These are phyloP conservation scores for Trichosporon faecale DNA, from an alignment of 1,284 basidiomycete genomes.

Conservation along the genomic window DNA sequence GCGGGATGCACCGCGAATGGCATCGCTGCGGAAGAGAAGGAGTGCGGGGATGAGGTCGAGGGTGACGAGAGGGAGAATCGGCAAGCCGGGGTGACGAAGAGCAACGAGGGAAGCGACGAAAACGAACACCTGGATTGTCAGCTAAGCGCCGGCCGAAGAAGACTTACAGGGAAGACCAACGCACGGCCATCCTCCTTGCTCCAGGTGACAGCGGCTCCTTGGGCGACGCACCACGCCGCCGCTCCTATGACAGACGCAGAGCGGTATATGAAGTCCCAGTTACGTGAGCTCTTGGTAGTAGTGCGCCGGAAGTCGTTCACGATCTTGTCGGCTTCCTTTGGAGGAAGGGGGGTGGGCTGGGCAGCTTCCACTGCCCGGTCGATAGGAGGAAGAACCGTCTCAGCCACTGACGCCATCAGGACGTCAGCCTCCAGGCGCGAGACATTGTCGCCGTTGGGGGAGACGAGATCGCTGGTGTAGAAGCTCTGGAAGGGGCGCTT, in stretches of 20 bases:
- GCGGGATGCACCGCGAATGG: slow-evolving; percentile 29
- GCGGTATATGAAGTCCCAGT: slow-evolving; percentile 30
- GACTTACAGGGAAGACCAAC: slow-evolving; percentile 39
- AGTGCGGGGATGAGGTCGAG: slow-evolving; percentile 44
- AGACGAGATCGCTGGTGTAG: slow-evolving; percentile 24
- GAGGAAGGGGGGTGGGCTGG: slow-evolving; percentile 5
- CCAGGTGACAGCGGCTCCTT: slow-evolving; percentile 21
- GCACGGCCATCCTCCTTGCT: slow-evolving; percentile 25
- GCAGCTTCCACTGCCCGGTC: neutral
- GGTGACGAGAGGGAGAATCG: slow-evolving; percentile 43
- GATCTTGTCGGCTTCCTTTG: slow-evolving; percentile 31
- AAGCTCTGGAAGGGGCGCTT: neutral
- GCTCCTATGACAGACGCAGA: slow-evolving; percentile 32
- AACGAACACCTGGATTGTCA: slow-evolving; percentile 10
- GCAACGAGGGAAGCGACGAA: slow-evolving; percentile 28
- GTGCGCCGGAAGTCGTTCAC: slow-evolving; percentile 34
- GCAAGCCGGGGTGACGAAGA: slow-evolving; percentile 24
- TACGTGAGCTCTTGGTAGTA: slow-evolving; percentile 12
- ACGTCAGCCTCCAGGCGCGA: slow-evolving; percentile 43
- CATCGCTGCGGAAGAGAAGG: slow-evolving; percentile 40
- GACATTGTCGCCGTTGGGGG: slow-evolving; percentile 34
- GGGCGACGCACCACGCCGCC: slow-evolving; percentile 29
- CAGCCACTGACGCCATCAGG: slow-evolving; percentile 37
- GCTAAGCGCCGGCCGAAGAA: neutral
- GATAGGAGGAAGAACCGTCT: slow-evolving; percentile 5